Base-by-base conservation (phyloP, 148 eudicot species). In the Cornus florida region DNA sequence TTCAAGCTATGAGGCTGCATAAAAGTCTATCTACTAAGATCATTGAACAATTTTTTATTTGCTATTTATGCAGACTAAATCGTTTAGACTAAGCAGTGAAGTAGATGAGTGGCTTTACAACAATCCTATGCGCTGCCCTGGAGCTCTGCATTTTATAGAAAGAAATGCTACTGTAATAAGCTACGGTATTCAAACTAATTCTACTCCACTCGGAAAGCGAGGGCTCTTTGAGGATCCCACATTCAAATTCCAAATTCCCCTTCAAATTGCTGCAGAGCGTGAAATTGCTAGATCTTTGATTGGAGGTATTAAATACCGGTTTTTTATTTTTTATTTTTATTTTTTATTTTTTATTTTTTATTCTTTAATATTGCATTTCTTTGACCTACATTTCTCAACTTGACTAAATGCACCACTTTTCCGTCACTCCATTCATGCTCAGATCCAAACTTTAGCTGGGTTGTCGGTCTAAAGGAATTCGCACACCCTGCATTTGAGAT, bases 181-280 rank as follows among this genome's bases (percentile, higher is more conserved):
- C 85, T 96, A 96, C 78, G 99, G 99, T 23, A 11, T 96, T 82
- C 98, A 96, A 80, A 93, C 99, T 67, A 96, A 96, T 82, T 93
- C 99, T 77, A 92, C 99, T 48, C 82, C 91, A 20, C 84, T 86
- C 28, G 72, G 17, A 11, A 84, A 75, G 78, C 87, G 97, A 83
- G 98, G 97, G 24, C 71, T 79, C 19, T 87, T 64, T 78, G 97
- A 93, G 86, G 98, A 96, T 78, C 98, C 98, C 75, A 92, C 97
- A 24, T 88, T 96, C 80, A 94, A 92, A 72, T 89, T 93, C 84
- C 99, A 92, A 88, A 86, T 96, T 73, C 99, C 99, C 72, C 92
- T 96, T 78, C 99, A 96, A 80, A 75, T 96, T 85, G 97, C 99
- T 20, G 98, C 97, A 56, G 99, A 96, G 80, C 99, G 99, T 73